phyloP scores from a whole-genome alignment of 1,284 basidiomycete genomes.

The Waitea zeae region DNA sequence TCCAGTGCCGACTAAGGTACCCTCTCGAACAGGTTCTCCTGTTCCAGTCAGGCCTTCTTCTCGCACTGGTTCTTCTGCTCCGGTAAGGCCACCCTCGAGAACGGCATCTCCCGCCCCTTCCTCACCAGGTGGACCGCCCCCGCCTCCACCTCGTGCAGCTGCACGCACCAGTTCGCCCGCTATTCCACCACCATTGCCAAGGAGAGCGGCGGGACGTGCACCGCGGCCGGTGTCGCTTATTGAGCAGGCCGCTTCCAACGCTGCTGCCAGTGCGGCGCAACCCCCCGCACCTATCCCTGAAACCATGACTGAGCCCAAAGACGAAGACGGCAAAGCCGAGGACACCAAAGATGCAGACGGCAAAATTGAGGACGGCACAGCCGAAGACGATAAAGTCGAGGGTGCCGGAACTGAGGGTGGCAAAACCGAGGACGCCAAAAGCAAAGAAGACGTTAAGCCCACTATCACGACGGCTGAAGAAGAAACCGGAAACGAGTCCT shows the following conservation, averaged over 20 bases:
- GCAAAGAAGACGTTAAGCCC: not conserved
- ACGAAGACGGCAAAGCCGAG: conserved; percentile 6
- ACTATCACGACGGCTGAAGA: not conserved
- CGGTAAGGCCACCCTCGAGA: not conserved
- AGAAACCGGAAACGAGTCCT: not conserved
- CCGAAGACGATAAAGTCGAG: conserved; percentile 7
- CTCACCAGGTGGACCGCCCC: conserved; percentile 1
- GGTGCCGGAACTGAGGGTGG: conserved; percentile 6
- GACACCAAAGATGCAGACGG: not conserved
- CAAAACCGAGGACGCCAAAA: conserved; percentile 1
- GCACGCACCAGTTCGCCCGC: conserved; percentile 10
- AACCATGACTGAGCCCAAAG: conserved; percentile 1
- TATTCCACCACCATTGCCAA: conserved; percentile 35
- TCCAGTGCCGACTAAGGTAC: no score
- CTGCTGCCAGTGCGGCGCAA: not conserved
- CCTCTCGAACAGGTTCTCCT: no score
- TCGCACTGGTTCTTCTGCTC: conserved; percentile 5
- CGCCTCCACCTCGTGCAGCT: conserved; percentile 7
- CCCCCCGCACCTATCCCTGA: not conserved
- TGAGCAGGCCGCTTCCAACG: conserved; percentile 5
- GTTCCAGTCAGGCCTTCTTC: no score
- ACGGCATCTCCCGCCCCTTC: not conserved
- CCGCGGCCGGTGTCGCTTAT: conserved; percentile 12
- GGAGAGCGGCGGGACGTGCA: conserved; percentile 27
- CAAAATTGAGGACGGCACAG: conserved; percentile 7